phyloP scores from a whole-genome alignment of 140 eudicot species.

The Cichorium intybus region DNA sequence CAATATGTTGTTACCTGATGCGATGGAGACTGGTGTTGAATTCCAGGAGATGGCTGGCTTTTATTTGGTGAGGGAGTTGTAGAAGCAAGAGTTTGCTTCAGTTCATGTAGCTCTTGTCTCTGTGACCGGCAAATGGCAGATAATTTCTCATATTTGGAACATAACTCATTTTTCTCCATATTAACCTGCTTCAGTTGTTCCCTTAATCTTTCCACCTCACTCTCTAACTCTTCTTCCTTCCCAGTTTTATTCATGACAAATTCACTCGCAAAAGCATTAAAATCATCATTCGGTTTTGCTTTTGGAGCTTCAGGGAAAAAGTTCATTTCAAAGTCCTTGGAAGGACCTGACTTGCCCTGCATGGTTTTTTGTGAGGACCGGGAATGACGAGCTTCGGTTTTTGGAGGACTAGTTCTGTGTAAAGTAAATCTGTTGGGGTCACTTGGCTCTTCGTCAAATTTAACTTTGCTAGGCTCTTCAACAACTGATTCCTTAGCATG shows the following conservation, averaged over 20 bases:
- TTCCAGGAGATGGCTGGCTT: slow-evolving; percentile 40
- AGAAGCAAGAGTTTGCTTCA: slow-evolving; percentile 83
- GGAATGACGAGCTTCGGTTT: slow-evolving; percentile 33
- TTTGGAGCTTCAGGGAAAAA: slow-evolving; percentile 51
- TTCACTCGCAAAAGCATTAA: slow-evolving; percentile 76
- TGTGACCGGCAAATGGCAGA: slow-evolving; percentile 90
- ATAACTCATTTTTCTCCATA: slow-evolving; percentile 68
- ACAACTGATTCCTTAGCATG: slow-evolving; percentile 67
- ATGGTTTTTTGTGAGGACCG: slow-evolving; percentile 27
- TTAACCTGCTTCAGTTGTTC: slow-evolving; percentile 64
- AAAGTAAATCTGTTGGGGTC: slow-evolving; percentile 30
- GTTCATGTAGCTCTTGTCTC: slow-evolving; percentile 93
- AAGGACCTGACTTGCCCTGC: slow-evolving; percentile 37
- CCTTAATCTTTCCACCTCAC: slow-evolving; percentile 69
- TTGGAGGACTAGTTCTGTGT: slow-evolving; percentile 35
- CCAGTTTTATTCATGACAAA: slow-evolving; percentile 48
- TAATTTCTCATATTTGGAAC: slow-evolving; percentile 81
- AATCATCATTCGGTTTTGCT: slow-evolving; percentile 42
- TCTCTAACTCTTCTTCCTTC: slow-evolving; percentile 52
- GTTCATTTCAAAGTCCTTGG: slow-evolving; percentile 56
- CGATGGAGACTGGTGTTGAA: slow-evolving; percentile 35
- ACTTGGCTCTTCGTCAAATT: slow-evolving; percentile 51
- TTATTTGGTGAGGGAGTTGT: slow-evolving; percentile 59
- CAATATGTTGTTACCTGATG: slow-evolving; percentile 29
- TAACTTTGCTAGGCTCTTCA: slow-evolving; percentile 51